phyloP scores from a whole-genome alignment of 140 eudicot species.

The Erigeron philadelphicus region DNA sequence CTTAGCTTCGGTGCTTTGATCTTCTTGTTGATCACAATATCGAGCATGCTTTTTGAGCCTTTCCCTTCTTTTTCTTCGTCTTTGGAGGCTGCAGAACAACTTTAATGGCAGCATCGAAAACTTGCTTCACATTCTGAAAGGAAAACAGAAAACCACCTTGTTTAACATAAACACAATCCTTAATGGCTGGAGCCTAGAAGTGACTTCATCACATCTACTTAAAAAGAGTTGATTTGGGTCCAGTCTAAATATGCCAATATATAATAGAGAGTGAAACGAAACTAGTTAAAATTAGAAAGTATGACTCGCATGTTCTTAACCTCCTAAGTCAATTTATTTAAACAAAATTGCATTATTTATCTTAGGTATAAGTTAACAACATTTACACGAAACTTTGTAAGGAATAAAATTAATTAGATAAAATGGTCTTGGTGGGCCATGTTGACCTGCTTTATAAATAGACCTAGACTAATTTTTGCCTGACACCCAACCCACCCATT shows the following conservation, averaged over 20 bases:
- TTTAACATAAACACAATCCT: constrained; percentile 6
- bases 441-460: not conserved
- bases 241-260: not conserved
- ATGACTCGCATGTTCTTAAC: too few relatives aligned
- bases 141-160: not conserved
- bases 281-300: not conserved
- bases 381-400: too few relatives aligned
- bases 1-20: constrained; percentile 22
- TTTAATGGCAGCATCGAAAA: constrained; percentile 88
- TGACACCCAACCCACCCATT: not conserved
- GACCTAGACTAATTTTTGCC: too few relatives aligned
- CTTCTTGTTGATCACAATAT: constrained; percentile 55
- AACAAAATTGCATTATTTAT: too few relatives aligned
- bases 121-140: constrained; percentile 82
- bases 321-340: too few relatives aligned
- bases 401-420: too few relatives aligned
- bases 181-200: not conserved
- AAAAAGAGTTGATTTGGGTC: not conserved
- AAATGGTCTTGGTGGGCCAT: not conserved
- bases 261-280: too few relatives aligned
- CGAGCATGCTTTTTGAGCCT: constrained; percentile 84
- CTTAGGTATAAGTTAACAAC: too few relatives aligned
- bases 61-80: constrained; percentile 83
- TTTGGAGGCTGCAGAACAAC: constrained; percentile 95
- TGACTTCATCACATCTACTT: too few relatives aligned